A percentile compares a stretch with the other conserved stretches of the same genome.
Conservation (phyloP, 768 basidiomycete genomes). For the Cystofilobasidium macerans region DNA sequence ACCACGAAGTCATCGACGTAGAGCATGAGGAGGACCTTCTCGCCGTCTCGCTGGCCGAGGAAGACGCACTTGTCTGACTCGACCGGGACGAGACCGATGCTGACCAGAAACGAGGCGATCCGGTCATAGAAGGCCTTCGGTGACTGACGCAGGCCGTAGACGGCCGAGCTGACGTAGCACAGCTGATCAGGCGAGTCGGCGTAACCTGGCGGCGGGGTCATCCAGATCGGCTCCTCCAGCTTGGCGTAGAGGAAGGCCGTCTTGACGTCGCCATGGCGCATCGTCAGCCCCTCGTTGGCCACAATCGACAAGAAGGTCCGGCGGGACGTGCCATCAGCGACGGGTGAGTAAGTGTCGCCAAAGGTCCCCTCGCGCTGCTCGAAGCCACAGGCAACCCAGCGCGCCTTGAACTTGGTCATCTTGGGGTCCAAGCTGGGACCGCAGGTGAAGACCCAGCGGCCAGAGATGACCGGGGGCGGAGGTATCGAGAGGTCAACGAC, state of each 20-base stretch:
- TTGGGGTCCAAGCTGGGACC: too few species aligned
- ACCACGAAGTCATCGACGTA: slow-evolving; percentile 12
- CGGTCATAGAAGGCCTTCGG: neutral
- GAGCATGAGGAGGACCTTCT: neutral
- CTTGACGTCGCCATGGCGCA: neutral
- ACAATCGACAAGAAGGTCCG: neutral
- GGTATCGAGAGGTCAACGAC: too few species aligned
- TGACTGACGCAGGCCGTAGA: neutral
- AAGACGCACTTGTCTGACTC: neutral
- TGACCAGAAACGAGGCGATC: neutral
- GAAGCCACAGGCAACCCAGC: too few species aligned
- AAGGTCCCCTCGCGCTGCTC: too few species aligned
- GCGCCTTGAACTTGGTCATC: too few species aligned
- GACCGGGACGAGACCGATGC: neutral
- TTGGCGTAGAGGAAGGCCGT: neutral
- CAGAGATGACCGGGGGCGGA: too few species aligned
- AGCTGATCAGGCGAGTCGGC: neutral
- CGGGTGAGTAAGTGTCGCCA: too few species aligned
- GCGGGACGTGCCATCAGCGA: too few species aligned
- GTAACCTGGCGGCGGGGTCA: neutral
- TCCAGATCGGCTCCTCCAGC: neutral
- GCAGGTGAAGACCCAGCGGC: too few species aligned
- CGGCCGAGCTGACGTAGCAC: neutral
- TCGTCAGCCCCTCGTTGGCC: neutral
- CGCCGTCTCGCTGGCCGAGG: neutral